These are phyloP conservation scores for Mortierella sp. DNA, from an alignment of 371 early-diverging fungal genomes.

Conservation along the genomic window DNA sequence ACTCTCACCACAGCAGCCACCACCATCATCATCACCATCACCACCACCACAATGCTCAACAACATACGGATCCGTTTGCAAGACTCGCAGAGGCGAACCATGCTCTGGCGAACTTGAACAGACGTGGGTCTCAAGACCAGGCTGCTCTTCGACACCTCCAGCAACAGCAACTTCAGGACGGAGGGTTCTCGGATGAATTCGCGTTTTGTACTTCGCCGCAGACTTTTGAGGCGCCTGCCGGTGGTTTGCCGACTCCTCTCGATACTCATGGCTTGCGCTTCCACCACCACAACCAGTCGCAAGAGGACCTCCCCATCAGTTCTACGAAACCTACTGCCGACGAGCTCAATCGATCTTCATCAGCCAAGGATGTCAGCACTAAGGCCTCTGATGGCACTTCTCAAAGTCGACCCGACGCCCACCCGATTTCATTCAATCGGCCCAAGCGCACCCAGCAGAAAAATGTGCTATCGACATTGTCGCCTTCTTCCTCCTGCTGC, in stretches of 20 bases:
- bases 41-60: background rate
- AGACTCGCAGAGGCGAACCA: conserved; percentile 46
- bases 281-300: background rate
- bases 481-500: conserved; percentile 39
- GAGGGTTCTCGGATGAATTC: conserved; percentile 9
- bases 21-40: conserved; percentile 16
- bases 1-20: background rate
- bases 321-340: background rate
- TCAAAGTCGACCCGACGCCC: background rate
- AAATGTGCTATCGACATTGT: conserved; percentile 21
- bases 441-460: conserved; percentile 9
- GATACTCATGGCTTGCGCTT: background rate
- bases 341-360: background rate
- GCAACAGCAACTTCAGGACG: background rate
- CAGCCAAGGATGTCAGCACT: background rate
- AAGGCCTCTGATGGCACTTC: background rate
- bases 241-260: background rate
- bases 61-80: conserved; percentile 20
- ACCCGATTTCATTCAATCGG: background rate
- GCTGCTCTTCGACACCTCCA: background rate
- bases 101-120: conserved; percentile 22
- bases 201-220: conserved; percentile 20
- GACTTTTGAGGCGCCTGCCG: conserved; percentile 8
- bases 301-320: background rate
- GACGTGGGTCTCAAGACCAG: background rate